Percentiles rank a stretch among this genome's conserved stretches.
phyloP scores from a whole-genome alignment of 2,329 filamentous ascomycete genomes.

The Penicillium sp. region DNA sequence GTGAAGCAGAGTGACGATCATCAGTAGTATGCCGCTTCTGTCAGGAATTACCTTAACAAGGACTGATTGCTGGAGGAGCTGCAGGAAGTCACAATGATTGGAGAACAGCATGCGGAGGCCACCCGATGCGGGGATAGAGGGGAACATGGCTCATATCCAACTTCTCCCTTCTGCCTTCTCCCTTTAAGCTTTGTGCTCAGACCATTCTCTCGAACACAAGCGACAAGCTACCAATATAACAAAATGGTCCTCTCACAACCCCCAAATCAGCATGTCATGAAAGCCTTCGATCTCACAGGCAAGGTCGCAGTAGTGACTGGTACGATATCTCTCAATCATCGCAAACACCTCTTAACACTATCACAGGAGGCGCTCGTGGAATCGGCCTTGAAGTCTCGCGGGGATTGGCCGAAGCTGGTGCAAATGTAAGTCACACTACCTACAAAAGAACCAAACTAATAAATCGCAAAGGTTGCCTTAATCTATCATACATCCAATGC shows the following conservation, averaged over 20 bases:
- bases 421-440: constrained; percentile 27
- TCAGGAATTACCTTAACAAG: background rate
- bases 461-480: constrained; percentile 23
- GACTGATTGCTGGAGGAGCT: background rate
- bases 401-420: constrained; percentile 42
- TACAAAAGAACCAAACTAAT: background rate
- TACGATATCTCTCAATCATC: background rate
- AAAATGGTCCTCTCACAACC: constrained; percentile 26
- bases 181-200: background rate
- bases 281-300: constrained; percentile 22
- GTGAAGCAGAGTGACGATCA: background rate
- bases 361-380: constrained; percentile 32
- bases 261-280: constrained; percentile 19
- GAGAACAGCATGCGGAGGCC: background rate
- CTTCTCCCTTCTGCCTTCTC: background rate
- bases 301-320: constrained; percentile 31
- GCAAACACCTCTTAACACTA: background rate
- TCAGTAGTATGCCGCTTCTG: background rate
- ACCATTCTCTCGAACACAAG: background rate
- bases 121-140: constrained; percentile 2
- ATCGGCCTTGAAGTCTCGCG: constrained; percentile 43
- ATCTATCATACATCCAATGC: constrained; percentile 33
- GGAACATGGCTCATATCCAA: background rate
- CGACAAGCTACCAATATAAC: background rate
- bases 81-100: background rate